These are phyloP conservation scores for Chlamydomonas reinhardtii DNA, from an alignment of 163 green algal species.

Conservation along the genomic window DNA sequence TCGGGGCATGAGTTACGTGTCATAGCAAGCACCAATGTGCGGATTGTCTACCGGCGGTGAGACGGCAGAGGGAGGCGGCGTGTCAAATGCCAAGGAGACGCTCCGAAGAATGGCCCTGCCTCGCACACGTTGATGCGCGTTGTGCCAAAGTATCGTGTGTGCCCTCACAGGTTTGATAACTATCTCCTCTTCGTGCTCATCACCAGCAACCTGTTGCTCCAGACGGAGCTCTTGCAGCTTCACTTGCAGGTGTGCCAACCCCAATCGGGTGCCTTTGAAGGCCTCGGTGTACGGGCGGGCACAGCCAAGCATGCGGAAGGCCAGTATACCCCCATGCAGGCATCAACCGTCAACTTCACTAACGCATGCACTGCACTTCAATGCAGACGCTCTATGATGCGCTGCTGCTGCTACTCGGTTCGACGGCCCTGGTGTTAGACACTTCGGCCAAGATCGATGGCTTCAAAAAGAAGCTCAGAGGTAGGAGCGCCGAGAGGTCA, in stretches of 20 bases:
- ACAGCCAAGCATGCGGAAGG: too few species aligned
- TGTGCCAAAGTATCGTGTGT: too few species aligned
- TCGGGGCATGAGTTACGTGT: constrained; percentile 49
- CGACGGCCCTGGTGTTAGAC: constrained; percentile 27
- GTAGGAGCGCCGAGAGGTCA: neutral
- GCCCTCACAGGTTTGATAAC: constrained; percentile 40
- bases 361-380: neutral
- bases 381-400: constrained; percentile 51
- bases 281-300: too few species aligned
- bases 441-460: constrained; percentile 30
- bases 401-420: constrained; percentile 52
- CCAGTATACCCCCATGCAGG: too few species aligned
- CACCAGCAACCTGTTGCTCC: constrained; percentile 60
- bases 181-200: constrained; percentile 58
- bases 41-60: constrained; percentile 58
- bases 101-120: too few species aligned
- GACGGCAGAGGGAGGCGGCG: neutral
- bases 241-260: constrained; percentile 42
- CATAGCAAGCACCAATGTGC: constrained; percentile 56
- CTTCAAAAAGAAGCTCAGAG: constrained; percentile 45
- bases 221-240: constrained; percentile 46
- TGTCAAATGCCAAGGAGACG: neutral
- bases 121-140: too few species aligned
- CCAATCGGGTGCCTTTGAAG: too few species aligned
- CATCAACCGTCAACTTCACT: neutral